A percentile compares a stretch with the other conserved stretches of the same genome.
These are phyloP conservation scores for Cubamyces lactineus DNA, from an alignment of 768 basidiomycete species.

Conservation along the genomic window DNA sequence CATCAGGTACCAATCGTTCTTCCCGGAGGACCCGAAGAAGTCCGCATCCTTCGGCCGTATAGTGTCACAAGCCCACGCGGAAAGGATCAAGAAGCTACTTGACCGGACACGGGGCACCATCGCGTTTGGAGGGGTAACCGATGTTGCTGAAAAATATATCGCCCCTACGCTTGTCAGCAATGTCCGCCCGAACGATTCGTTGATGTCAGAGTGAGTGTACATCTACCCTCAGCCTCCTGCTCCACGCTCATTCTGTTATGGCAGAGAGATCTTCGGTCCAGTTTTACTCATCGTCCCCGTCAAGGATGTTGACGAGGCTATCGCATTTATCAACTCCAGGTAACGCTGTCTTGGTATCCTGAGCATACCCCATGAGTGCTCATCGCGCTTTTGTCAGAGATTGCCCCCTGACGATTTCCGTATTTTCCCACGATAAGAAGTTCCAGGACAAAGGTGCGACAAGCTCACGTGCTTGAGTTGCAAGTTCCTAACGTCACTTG, in stretches of 20 bases:
- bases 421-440: slow-evolving; percentile 61
- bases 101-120: slow-evolving; percentile 65
- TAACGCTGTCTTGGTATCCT: slow-evolving; percentile 29
- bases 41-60: slow-evolving; percentile 50
- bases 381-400: slow-evolving; percentile 44
- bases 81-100: slow-evolving; percentile 58
- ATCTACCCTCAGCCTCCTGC: not conserved
- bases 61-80: slow-evolving; percentile 53
- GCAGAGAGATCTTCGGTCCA: slow-evolving; percentile 82
- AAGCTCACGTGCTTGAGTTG: not conserved
- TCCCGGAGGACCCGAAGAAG: slow-evolving; percentile 45
- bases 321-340: slow-evolving; percentile 65
- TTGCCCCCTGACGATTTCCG: slow-evolving; percentile 73
- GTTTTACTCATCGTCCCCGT: slow-evolving; percentile 75
- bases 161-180: slow-evolving; percentile 71
- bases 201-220: slow-evolving; percentile 69
- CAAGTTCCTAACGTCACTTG: not conserved
- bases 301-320: slow-evolving; percentile 65
- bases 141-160: slow-evolving; percentile 58
- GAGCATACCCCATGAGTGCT: not conserved
- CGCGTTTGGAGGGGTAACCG: slow-evolving; percentile 63
- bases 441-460: slow-evolving; percentile 60
- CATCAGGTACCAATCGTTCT: slow-evolving; percentile 47
- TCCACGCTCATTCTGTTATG: not conserved
- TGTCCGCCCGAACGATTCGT: slow-evolving; percentile 60